A percentile compares a stretch with the other conserved stretches of the same genome.
phyloP scores from a whole-genome alignment of 177 flowering plant genomes.

The Telopea speciosissima region DNA sequence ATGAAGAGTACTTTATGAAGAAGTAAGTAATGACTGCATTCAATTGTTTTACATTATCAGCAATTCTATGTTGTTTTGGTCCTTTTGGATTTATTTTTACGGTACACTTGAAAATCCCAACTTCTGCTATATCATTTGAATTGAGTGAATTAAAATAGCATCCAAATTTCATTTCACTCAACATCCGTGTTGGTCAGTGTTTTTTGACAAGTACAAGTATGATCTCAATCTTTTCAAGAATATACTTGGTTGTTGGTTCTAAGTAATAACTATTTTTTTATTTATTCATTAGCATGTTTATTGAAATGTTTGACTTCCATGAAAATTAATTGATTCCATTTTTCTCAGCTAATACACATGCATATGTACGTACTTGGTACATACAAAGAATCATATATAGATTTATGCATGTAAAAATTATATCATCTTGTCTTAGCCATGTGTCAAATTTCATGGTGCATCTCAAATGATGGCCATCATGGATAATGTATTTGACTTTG shows the following conservation, averaged over 20 bases:
- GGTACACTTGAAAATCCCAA: background rate
- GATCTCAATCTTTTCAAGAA: background rate
- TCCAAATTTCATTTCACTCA: background rate
- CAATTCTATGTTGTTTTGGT: background rate
- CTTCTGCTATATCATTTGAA: background rate
- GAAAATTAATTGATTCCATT: background rate
- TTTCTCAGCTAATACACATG: background rate
- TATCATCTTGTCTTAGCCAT: too few species aligned
- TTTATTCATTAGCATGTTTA: background rate
- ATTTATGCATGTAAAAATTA: too few species aligned
- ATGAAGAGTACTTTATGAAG: constrained; percentile 39
- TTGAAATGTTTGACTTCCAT: background rate
- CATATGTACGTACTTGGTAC: too few species aligned
- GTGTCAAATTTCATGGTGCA: too few species aligned
- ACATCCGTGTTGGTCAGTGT: background rate
- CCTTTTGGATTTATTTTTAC: background rate
- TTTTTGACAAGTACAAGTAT: background rate
- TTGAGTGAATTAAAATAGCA: background rate
- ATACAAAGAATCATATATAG: too few species aligned
- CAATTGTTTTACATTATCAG: background rate
- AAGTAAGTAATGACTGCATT: constrained; percentile 30
- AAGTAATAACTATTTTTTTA: background rate
- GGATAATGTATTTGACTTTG: too few species aligned
- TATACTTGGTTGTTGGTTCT: background rate
- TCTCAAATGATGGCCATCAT: too few species aligned